phyloP scores from a whole-genome alignment of 75 land plant species.

The Pinus taeda region DNA sequence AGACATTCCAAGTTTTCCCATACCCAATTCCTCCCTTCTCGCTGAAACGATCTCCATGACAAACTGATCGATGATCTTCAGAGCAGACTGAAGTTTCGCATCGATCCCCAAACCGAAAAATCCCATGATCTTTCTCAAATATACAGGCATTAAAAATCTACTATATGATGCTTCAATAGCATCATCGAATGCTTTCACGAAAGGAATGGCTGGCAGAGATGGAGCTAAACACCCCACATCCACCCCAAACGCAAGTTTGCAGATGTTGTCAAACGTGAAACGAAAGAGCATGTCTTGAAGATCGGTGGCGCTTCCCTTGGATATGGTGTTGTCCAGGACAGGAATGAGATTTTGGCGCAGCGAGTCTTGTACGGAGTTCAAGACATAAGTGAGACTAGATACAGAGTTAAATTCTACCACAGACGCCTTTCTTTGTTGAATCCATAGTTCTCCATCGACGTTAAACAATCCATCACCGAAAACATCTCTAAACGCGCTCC shows the following conservation, averaged over 20 bases:
- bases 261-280: conserved; percentile 28
- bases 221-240: conserved; percentile 20
- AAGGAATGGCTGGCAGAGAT: conserved; percentile 15
- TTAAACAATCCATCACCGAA: conserved; percentile 21
- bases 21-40: background rate
- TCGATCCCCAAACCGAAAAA: too few relatives aligned
- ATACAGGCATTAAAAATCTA: conserved; percentile 13
- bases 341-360: conserved; percentile 9
- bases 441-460: conserved; percentile 12
- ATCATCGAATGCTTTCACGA: conserved; percentile 23
- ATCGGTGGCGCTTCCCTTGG: background rate
- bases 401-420: conserved; percentile 1
- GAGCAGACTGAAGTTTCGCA: too few relatives aligned
- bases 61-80: too few relatives aligned
- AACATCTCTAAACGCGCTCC: conserved; percentile 8
- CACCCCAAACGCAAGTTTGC: conserved; percentile 15
- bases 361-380: background rate
- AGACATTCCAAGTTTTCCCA: background rate
- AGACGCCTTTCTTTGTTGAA: conserved; percentile 5
- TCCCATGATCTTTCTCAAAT: conserved; percentile 7
- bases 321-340: background rate
- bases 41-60: too few relatives aligned
- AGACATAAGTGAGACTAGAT: background rate
- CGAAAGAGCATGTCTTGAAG: conserved; percentile 29
- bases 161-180: conserved; percentile 10